A percentile compares a stretch with the other conserved stretches of the same genome.
phyloP scores from a whole-genome alignment of 768 basidiomycete species.

The Punctularia strigosozonata region DNA sequence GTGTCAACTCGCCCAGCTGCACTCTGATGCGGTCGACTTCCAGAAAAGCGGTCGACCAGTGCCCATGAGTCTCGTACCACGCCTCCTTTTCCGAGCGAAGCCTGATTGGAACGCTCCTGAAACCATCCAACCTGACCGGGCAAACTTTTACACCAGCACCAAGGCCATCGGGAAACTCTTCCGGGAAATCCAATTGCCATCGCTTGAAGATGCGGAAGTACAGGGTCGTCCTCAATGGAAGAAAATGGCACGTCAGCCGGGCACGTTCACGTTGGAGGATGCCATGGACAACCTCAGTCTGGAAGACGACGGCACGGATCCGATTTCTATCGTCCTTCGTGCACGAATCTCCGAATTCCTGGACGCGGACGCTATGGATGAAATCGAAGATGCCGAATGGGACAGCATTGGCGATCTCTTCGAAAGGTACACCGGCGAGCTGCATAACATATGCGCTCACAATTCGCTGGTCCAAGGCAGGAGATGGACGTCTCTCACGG shows the following conservation, averaged over 20 bases:
- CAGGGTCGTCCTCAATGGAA: slow-evolving; percentile 11
- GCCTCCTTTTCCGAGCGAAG: slow-evolving; percentile 19
- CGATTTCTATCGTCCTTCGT: slow-evolving; percentile 1
- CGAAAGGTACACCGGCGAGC: slow-evolving; percentile 29
- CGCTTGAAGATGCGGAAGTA: slow-evolving; percentile 8
- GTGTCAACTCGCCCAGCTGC: slow-evolving; percentile 39
- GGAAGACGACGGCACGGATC: slow-evolving; percentile 1
- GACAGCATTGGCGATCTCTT: slow-evolving; percentile 14
- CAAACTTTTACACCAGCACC: slow-evolving; percentile 44
- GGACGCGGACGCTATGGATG: too few relatives aligned
- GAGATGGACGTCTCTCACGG: slow-evolving; percentile 33
- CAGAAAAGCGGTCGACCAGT: slow-evolving; percentile 38
- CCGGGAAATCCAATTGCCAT: slow-evolving; percentile 45
- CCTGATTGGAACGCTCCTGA: slow-evolving; percentile 66
- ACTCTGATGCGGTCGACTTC: slow-evolving; percentile 58
- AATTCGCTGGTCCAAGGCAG: slow-evolving; percentile 34
- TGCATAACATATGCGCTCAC: slow-evolving; percentile 34
- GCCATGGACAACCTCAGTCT: slow-evolving; percentile 11
- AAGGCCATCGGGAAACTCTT: slow-evolving; percentile 52
- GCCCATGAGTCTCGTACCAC: slow-evolving; percentile 26
- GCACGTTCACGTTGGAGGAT: slow-evolving; percentile 16
- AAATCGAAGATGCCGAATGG: slow-evolving; percentile 11
- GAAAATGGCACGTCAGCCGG: slow-evolving; percentile 8
- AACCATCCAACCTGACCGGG: slow-evolving; percentile 22
- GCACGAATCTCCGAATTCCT: too few relatives aligned